A percentile compares a stretch with the other conserved stretches of the same genome.
Evolutionary conservation across 169 alveolate genomes (phyloP).

Genomic region (Plasmodium berghei): DNA sequence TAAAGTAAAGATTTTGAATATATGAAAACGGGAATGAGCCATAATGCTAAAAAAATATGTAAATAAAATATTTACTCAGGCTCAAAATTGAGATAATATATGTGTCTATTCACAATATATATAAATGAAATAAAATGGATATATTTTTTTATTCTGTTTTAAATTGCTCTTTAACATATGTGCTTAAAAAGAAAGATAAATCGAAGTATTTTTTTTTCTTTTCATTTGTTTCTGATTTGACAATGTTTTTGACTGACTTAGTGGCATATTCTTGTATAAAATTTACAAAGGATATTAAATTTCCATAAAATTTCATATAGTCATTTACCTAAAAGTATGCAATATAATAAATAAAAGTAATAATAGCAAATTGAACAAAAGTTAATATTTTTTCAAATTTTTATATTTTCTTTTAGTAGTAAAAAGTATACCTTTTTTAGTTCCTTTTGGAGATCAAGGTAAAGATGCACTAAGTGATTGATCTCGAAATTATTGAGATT

Average conservation of each 20-base stretch:
- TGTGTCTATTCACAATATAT: no score
- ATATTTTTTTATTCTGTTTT: conserved; percentile 32
- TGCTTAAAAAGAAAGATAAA: conserved; percentile 41
- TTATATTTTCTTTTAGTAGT: no score
- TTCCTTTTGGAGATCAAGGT: conserved; percentile 58
- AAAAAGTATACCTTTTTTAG: conserved; percentile 33
- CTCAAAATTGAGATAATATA: no score
- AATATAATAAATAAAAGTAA: no score
- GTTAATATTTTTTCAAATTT: no score
- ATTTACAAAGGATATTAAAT: conserved; percentile 69
- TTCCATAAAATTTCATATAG: conserved; percentile 61
- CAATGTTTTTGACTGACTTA: conserved; percentile 24
- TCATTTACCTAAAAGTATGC: conserved; percentile 34
- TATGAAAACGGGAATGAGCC: no score
- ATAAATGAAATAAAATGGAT: no score
- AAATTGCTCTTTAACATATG: conserved; percentile 27
- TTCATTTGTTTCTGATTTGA: conserved; percentile 40
- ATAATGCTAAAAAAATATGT: no score
- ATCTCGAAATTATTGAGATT: conserved; percentile 13
- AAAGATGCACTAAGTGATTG: conserved; percentile 44
- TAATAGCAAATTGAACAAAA: no score
- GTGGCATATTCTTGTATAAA: conserved; percentile 51
- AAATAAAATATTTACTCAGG: no score
- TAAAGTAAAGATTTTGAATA: no score
- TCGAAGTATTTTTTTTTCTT: conserved; percentile 45